Conservation (phyloP, 2,329 filamentous ascomycete species). For the Onygena corvina region DNA sequence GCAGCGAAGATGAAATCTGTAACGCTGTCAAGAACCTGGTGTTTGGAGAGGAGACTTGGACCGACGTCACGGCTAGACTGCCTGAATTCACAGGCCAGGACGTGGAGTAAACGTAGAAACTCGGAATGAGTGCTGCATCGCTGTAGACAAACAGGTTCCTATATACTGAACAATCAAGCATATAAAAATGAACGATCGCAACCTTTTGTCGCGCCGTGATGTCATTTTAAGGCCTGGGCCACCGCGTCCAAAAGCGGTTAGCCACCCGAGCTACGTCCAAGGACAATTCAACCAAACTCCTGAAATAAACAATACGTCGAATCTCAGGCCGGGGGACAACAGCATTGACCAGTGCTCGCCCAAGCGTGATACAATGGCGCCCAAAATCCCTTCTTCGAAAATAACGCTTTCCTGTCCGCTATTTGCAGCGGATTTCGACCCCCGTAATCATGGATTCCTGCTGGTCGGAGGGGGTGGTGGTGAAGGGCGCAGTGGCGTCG, state of each 20-base stretch:
- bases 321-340: not conserved
- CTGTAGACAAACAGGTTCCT: no score
- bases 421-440: conserved; percentile 80
- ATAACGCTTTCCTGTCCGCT: conserved; percentile 68
- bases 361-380: conserved; percentile 26
- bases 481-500: conserved; percentile 64
- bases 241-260: conserved; percentile 3
- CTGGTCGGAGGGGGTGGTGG: conserved; percentile 83
- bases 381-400: conserved; percentile 41
- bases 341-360: not conserved
- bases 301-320: no score
- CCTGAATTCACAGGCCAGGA: conserved; percentile 74
- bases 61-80: conserved; percentile 62
- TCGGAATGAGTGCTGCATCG: not conserved
- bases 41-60: conserved; percentile 53
- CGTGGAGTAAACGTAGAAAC: conserved; percentile 26
- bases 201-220: not conserved
- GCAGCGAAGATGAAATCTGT: conserved; percentile 66
- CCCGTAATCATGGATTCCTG: conserved; percentile 60
- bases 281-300: not conserved
- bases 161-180: not conserved
- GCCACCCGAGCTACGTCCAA: not conserved
- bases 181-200: not conserved
- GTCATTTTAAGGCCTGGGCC: conserved; percentile 1
- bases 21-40: conserved; percentile 55